Evolutionary conservation across 176 grass and related monocot genomes (phyloP).

Genomic region (Saccharum officinarum): DNA sequence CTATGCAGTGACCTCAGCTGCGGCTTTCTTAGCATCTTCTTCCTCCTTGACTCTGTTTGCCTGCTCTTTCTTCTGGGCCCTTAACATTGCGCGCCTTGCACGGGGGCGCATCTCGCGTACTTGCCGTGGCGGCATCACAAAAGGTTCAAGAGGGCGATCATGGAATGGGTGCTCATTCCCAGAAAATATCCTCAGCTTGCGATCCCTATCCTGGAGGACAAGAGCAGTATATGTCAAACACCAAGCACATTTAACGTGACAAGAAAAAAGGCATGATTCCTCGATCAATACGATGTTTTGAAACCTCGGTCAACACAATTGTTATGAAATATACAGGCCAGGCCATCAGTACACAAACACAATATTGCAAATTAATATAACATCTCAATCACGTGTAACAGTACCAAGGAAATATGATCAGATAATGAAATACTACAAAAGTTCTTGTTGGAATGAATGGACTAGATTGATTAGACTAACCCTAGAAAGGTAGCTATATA

Average conservation of each 20-base stretch:
- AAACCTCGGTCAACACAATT: not conserved
- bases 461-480: too few species aligned
- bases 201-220: constrained; percentile 72
- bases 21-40: constrained; percentile 39
- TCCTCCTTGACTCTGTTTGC: constrained; percentile 55
- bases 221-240: constrained; percentile 2
- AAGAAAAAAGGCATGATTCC: not conserved
- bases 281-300: not conserved
- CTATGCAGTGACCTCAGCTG: constrained; percentile 39
- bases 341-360: not conserved
- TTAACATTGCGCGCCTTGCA: constrained; percentile 68
- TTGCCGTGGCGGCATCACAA: constrained; percentile 76
- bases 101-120: constrained; percentile 85
- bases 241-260: not conserved
- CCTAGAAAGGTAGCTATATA: too few species aligned
- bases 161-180: constrained; percentile 73
- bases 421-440: not conserved
- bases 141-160: constrained; percentile 64
- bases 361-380: not conserved
- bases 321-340: not conserved
- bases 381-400: not conserved
- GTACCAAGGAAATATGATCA: not conserved
- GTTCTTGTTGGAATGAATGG: too few species aligned
- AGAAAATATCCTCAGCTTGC: constrained; percentile 85
- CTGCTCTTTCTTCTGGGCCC: constrained; percentile 93